Conservation (phyloP, 1,139 yeast species). For the Arxiozyma slooffiae region DNA sequence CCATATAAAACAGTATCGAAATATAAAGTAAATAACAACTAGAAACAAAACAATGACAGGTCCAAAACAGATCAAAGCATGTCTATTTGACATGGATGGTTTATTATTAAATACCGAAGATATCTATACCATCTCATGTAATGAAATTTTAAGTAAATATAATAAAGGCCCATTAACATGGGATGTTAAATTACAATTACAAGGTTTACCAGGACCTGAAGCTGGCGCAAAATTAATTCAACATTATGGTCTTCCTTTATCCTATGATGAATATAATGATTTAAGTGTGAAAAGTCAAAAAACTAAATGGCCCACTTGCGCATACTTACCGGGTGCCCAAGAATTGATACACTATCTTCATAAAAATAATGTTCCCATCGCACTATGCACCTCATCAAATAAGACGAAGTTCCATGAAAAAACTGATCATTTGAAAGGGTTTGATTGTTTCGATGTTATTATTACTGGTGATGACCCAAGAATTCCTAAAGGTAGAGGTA, state of each 20-base stretch:
- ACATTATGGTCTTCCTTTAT: constrained; percentile 55
- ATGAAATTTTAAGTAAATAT: constrained; percentile 52
- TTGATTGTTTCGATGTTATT: constrained; percentile 54
- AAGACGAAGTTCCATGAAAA: constrained; percentile 50
- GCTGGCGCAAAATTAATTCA: constrained; percentile 58
- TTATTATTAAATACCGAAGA: constrained; percentile 84
- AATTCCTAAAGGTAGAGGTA: constrained; percentile 76
- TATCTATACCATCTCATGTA: constrained; percentile 68
- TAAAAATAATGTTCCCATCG: constrained; percentile 55
- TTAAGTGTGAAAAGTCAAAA: constrained; percentile 48
- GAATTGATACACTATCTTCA: constrained; percentile 51
- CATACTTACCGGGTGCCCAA: constrained; percentile 75
- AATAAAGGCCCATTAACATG: constrained; percentile 78
- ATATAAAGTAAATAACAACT: not conserved
- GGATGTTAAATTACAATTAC: constrained; percentile 78
- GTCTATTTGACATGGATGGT: constrained; percentile 97
- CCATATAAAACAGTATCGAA: not conserved
- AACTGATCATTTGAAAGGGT: constrained; percentile 57
- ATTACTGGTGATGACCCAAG: constrained; percentile 85
- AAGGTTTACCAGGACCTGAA: constrained; percentile 80
- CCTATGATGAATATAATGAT: constrained; percentile 51
- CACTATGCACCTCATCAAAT: constrained; percentile 85
- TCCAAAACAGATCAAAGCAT: constrained; percentile 47
- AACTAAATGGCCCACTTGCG: constrained; percentile 50
- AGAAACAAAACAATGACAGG: constrained; percentile 1